A percentile compares a stretch with the other conserved stretches of the same genome.
Conservation (phyloP, 352 stramenopile genomes). For the Globisporangium echinulatum region DNA sequence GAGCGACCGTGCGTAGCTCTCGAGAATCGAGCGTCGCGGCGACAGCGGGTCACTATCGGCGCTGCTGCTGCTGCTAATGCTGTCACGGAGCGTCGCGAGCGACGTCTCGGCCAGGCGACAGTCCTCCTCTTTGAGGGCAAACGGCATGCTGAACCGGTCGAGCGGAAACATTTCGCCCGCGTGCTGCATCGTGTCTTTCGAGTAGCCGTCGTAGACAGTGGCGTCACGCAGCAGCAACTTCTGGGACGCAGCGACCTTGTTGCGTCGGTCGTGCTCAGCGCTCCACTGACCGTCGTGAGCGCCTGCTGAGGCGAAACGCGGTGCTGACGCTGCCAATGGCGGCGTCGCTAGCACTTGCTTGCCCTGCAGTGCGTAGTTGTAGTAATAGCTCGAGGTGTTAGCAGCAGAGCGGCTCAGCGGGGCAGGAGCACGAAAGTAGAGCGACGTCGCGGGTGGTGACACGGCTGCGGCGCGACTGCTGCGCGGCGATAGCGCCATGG, state of each 20-base stretch:
- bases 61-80: background rate
- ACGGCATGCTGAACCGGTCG: background rate
- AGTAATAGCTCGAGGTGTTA: slow-evolving; percentile 5
- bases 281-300: background rate
- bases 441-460: too few relatives aligned
- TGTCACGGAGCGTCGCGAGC: background rate
- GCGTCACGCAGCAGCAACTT: too few relatives aligned
- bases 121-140: background rate
- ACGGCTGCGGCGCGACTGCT: too few relatives aligned
- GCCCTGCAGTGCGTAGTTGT: background rate
- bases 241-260: too few relatives aligned
- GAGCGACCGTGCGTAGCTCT: slow-evolving; percentile 33
- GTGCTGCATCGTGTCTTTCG: background rate
- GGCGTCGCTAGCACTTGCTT: background rate
- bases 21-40: slow-evolving; percentile 20
- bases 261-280: too few relatives aligned
- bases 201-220: too few relatives aligned
- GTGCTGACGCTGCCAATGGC: background rate
- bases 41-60: background rate
- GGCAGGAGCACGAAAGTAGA: background rate
- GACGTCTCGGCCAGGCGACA: background rate
- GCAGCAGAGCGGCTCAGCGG: slow-evolving; percentile 1
- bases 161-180: background rate
- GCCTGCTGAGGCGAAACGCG: too few relatives aligned
- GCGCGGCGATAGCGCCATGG: too few relatives aligned